A percentile compares a stretch with the other conserved stretches of the same genome.
Conservation (phyloP, 345 rosid genomes). For the Aquilaria yunnanensis region DNA sequence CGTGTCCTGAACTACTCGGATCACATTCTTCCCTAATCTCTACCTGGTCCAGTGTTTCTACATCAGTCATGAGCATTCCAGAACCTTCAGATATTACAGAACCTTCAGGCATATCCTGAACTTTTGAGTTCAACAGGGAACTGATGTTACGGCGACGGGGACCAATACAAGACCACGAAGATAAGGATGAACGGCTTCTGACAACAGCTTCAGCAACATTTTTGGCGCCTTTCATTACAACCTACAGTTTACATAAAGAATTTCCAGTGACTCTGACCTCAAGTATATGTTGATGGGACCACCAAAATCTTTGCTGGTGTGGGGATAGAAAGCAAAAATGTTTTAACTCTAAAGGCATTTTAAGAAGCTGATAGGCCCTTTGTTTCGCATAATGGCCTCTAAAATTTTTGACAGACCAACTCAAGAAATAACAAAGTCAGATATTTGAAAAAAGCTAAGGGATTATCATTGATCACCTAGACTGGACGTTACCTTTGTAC, state of each 20-base stretch:
- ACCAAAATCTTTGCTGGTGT: neutral
- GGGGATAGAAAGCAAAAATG: no score
- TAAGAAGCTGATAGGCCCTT: neutral
- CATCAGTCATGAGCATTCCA: constrained; percentile 32
- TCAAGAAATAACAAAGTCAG: no score
- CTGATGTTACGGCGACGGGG: constrained; percentile 65
- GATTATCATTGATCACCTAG: neutral
- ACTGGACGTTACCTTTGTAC: constrained; percentile 62
- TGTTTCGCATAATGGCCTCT: neutral
- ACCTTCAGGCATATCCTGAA: constrained; percentile 40
- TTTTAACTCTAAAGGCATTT: neutral
- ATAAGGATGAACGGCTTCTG: constrained; percentile 63
- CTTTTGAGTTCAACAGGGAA: constrained; percentile 33
- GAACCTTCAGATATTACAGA: constrained; percentile 39
- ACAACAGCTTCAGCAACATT: constrained; percentile 88
- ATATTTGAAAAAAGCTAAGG: neutral
- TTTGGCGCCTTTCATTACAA: constrained; percentile 86
- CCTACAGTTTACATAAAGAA: constrained; percentile 33
- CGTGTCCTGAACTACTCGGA: constrained; percentile 43
- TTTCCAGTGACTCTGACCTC: neutral
- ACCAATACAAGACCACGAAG: constrained; percentile 95
- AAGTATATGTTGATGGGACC: neutral
- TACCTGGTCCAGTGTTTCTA: constrained; percentile 19
- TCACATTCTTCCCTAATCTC: constrained; percentile 27
- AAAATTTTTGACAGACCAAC: neutral